Evolutionary conservation across 306 rosid genomes (phyloP).

Genomic region (Abrus precatorius): DNA sequence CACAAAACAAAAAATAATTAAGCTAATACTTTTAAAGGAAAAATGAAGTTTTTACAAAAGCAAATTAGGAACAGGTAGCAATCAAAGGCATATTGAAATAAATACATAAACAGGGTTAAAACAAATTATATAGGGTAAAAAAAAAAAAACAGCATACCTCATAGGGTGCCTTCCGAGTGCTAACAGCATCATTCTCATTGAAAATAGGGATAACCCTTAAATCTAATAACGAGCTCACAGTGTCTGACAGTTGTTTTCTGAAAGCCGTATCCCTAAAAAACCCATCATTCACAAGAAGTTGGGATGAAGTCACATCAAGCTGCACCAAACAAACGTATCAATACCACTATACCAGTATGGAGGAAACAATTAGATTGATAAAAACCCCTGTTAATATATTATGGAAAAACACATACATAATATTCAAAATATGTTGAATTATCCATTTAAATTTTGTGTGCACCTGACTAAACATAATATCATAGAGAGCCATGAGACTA

Average conservation of each 20-base stretch:
- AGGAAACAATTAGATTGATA: conserved; percentile 6
- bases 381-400: conserved; percentile 7
- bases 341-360: conserved; percentile 42
- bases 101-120: background rate
- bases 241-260: conserved; percentile 80
- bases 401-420: background rate
- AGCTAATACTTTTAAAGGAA: background rate
- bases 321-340: conserved; percentile 55
- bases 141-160: conserved; percentile 59
- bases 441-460: background rate
- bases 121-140: conserved; percentile 22
- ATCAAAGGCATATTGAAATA: background rate
- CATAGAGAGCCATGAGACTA: conserved; percentile 97
- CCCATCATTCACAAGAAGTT: conserved; percentile 90
- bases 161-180: conserved; percentile 86
- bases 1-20: conserved; percentile 28
- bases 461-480: conserved; percentile 92
- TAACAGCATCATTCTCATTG: conserved; percentile 95
- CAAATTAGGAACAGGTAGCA: conserved; percentile 5
- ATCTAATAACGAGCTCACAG: conserved; percentile 68
- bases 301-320: conserved; percentile 95
- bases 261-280: conserved; percentile 73
- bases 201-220: conserved; percentile 86
- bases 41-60: background rate
- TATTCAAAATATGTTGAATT: conserved; percentile 7